Base-by-base conservation (phyloP, 2,329 filamentous ascomycete genomes). In the Hypoxylon sp. region DNA sequence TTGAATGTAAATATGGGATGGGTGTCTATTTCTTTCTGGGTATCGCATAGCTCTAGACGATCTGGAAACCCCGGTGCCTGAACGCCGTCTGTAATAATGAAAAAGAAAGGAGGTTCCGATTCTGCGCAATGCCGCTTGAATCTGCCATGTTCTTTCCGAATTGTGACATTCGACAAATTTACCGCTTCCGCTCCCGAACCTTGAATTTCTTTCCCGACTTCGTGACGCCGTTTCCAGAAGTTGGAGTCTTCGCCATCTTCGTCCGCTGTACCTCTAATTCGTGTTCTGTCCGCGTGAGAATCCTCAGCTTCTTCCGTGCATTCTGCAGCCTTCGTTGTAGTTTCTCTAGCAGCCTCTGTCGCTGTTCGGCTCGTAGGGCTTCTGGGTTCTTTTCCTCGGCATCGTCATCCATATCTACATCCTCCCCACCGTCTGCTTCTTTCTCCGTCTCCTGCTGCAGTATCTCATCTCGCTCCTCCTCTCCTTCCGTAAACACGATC, bases 231-330 rank as follows among this genome's bases (percentile, higher is more conserved):
- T 86, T 87, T 5, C 85, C 84, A 10, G 67, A 67, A 1, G 88
- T 90, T 7, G 85, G 82, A 70, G 87, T 89, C 81, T 91, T 91
- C 36, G 87, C 87, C 88, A 90, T 90, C 76, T 85, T 87, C 17
- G 87, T 86, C 65, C 85, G 82, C 77, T 90, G 87, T 60, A 88
- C 65, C 67, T 88, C 87, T 25, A 91, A 80, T 71, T 85, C 80
- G 41, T 82, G 79, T 78, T 91, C 89, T 23, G 87, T 85, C 21
- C 83, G 80, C n/a, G 83, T 80, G 28, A 91, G 79, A 1, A 82
- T 81, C 74, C 82, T 82, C 68, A 89, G 80, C 77, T 88, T 86
- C 78, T 86, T 84, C 69, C 81, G 83, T 5, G 86, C 84, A 19
- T 76, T 79, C 57, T 82, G 82, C 19, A 90, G 79, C 67, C 85